Base-by-base conservation (phyloP, 2,329 filamentous ascomycete species). In the Nigrospora sphaerica region DNA sequence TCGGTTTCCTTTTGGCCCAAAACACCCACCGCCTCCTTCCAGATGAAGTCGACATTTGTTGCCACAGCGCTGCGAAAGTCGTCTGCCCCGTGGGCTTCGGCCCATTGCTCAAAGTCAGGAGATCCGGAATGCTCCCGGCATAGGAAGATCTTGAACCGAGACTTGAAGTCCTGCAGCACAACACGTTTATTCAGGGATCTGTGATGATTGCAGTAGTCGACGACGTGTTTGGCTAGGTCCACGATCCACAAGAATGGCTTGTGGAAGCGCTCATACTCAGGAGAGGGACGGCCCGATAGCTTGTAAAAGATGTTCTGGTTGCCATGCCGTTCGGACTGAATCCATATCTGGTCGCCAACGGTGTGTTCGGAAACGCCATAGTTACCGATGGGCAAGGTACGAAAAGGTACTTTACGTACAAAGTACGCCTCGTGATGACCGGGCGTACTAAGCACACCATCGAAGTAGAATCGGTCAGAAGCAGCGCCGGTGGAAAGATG, bases 181-280 rank as follows among this genome's bases (percentile, higher is more conserved):
- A 85, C 73, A 2, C 57, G 58, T 0, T 53, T 55, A 0, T 54
- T 42, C 12, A 52, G 50, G 10, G 61, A 52, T 3, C 60, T 53
- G 48, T 69, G 62, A 11, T 59, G 42, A 3, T 64, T 60, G 41
- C 86, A 68, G 52, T 77, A 93, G 50, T 90, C 84, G 1, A 90
- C 71, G 19, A 86, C 74, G 54, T 89, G 81, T 57, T 91, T 92
- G 0, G 77, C 73, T 1, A 93, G 67, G 44, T 85, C 74, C 0
- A 80, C 83, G 1, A 91, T 63, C 86, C 86, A 93, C 0, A 82
- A 49, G 50, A 89, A 92, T 0, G 78, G 73, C 0, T 64, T 42
- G 48, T 83, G 76, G 54, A 83, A 90, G 2, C 79, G 66, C 12
- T 49, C 51, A 55, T 93, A 95, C 34, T 82, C 80, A 0, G 51